Evolutionary conservation across 2,329 filamentous ascomycete genomes (phyloP).

Genomic region (Colletotrichum neosansevieriae): DNA sequence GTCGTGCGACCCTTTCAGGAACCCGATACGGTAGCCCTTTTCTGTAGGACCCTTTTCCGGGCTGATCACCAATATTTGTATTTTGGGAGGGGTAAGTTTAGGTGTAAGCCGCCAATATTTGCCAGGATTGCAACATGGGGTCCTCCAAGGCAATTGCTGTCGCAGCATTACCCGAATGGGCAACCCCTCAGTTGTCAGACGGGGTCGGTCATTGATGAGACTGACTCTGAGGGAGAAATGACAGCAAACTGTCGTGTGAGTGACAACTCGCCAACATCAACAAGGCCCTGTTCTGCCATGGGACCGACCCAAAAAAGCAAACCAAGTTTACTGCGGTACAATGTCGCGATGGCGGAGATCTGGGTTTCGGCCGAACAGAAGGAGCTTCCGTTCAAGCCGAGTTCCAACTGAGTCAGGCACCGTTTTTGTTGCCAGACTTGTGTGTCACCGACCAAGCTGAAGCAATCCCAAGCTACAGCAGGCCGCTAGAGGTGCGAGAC

Average conservation of each 20-base stretch:
- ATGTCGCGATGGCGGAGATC: neutral
- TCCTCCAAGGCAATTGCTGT: slow-evolving; percentile 19
- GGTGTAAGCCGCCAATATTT: too few relatives aligned
- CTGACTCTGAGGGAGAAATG: slow-evolving; percentile 15
- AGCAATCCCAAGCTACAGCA: neutral
- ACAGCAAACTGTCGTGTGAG: slow-evolving; percentile 9
- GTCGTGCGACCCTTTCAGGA: slow-evolving; percentile 12
- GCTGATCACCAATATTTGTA: slow-evolving; percentile 17
- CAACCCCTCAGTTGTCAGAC: slow-evolving; percentile 5
- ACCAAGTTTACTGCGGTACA: neutral
- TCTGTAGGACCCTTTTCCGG: neutral
- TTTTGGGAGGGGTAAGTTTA: too few relatives aligned
- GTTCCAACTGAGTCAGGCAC: slow-evolving; percentile 3
- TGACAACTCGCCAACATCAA: slow-evolving; percentile 27
- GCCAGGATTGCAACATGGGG: slow-evolving; percentile 25
- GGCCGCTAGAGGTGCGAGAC: slow-evolving; percentile 6
- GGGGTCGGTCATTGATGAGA: slow-evolving; percentile 3
- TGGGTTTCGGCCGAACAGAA: slow-evolving; percentile 21
- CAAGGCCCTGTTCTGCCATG: neutral
- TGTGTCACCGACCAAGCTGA: neutral
- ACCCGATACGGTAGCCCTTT: slow-evolving; percentile 21
- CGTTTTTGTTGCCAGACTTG: neutral
- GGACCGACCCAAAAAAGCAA: neutral
- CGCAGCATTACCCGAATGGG: slow-evolving; percentile 13
- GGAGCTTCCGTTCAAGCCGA: neutral